Evolutionary conservation across 257 asterid species (phyloP).

Genomic region (Nicotiana otophora): DNA sequence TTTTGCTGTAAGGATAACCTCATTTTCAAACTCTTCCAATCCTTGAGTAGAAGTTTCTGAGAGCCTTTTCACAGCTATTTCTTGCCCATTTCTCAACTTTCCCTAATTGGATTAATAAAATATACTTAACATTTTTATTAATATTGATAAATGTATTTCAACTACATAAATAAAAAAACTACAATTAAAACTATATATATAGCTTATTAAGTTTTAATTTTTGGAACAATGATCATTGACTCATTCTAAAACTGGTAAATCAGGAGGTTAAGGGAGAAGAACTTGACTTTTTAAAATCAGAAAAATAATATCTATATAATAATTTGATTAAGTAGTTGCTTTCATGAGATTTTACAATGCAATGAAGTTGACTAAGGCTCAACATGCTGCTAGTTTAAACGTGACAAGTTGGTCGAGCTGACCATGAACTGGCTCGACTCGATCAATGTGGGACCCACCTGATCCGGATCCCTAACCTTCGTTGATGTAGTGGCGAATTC

Average conservation of each 20-base stretch:
- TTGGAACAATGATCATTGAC: no score
- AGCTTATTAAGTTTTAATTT: no score
- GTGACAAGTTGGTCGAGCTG: background rate
- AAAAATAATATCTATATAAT: background rate
- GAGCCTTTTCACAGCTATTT: conserved; percentile 4
- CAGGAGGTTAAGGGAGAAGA: no score
- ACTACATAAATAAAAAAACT: background rate
- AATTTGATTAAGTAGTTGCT: background rate
- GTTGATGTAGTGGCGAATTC: rapidly evolving
- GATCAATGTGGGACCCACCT: no score
- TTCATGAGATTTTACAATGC: background rate
- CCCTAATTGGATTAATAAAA: background rate
- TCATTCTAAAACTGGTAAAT: no score
- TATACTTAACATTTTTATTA: no score
- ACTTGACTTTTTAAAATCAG: background rate
- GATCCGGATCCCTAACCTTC: no score
- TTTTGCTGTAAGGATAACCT: conserved; percentile 17
- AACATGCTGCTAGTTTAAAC: background rate
- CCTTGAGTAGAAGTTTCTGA: background rate
- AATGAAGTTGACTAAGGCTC: background rate
- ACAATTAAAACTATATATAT: background rate
- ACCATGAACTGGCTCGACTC: background rate
- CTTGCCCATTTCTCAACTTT: background rate
- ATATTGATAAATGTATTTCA: background rate
- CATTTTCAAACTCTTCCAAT: conserved; percentile 21